These are phyloP conservation scores for Cytospora schulzeri DNA, from an alignment of 2,329 filamentous ascomycete genomes.

Conservation along the genomic window DNA sequence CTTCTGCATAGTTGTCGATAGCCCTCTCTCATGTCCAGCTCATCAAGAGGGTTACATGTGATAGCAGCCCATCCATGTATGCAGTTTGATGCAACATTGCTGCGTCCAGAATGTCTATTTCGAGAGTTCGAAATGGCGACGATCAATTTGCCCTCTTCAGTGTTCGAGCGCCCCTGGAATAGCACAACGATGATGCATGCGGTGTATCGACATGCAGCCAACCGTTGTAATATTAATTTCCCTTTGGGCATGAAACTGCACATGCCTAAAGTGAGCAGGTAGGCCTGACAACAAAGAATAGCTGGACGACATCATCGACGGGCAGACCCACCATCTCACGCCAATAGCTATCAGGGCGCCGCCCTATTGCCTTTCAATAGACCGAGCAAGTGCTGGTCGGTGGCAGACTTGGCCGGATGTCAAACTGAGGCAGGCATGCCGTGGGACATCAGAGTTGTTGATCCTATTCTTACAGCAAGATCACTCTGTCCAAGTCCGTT, in stretches of 20 bases:
- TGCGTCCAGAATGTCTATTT: not conserved
- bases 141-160: not conserved
- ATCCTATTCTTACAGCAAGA: too few species aligned
- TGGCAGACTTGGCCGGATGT: not conserved
- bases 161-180: not conserved
- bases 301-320: not conserved
- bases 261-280: too few species aligned
- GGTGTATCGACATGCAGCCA: not conserved
- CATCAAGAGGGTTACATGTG: not conserved
- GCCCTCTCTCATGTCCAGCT: not conserved
- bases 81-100: not conserved
- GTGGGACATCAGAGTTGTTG: constrained; percentile 5
- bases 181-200: not conserved
- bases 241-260: not conserved
- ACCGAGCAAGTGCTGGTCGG: constrained; percentile 9
- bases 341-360: not conserved
- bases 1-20: not conserved
- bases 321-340: constrained; percentile 5
- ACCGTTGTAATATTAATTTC: not conserved
- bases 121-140: not conserved
- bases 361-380: not conserved
- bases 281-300: too few species aligned
- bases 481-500: too few species aligned
- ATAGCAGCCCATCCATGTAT: not conserved
- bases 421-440: not conserved